Base-by-base conservation (phyloP, 805 yeast genomes). In the Kregervanrija fluxuum region DNA sequence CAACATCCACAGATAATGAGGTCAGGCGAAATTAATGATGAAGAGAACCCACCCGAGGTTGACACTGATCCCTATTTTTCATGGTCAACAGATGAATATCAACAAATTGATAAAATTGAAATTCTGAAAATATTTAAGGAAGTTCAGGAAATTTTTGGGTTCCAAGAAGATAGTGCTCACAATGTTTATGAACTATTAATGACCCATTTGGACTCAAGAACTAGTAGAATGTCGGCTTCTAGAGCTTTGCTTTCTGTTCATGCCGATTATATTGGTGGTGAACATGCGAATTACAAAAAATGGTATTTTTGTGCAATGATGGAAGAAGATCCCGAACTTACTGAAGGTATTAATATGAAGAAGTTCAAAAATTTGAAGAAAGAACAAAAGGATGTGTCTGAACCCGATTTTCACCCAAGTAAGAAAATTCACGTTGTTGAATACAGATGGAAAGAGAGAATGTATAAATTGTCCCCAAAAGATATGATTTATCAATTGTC, bases 261-360 rank as follows among this genome's bases (percentile, higher is more conserved):
- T 64, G 81, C 88, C 1, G 95, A 90, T 49, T 91, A 91, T 63
- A 87, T 91, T 49, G 97, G 96, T 0, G 97, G 98, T 13, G 86
- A 81, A 41, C 70, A 80, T 48, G 77, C 97, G 3, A 91, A 91
- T 64, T 91, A 82, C 64, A 77, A 82, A 57, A 88, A 85, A 63
- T 91, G 98, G 98, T 88, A 80, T 61, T 85, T 90, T 64, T 87
- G 95, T 38, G 87, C 95, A 8, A 87, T 82, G 62, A 67, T 84
- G 33, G 89, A 82, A 52, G 64, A 83, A 40, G 96, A 89, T 64
- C 84, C 78, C 44, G 82, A 76, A 16, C 46, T 62, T 13, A 45
- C 79, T 48, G 80, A 76, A 41, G 83, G 80, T 53, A 68, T 81
- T 41, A 83, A 81, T 40, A 76, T 51, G 77, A 77, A 52, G 79